Evolutionary conservation across 441 rosid genomes (phyloP).

Genomic region (Adansonia grandidieri): DNA sequence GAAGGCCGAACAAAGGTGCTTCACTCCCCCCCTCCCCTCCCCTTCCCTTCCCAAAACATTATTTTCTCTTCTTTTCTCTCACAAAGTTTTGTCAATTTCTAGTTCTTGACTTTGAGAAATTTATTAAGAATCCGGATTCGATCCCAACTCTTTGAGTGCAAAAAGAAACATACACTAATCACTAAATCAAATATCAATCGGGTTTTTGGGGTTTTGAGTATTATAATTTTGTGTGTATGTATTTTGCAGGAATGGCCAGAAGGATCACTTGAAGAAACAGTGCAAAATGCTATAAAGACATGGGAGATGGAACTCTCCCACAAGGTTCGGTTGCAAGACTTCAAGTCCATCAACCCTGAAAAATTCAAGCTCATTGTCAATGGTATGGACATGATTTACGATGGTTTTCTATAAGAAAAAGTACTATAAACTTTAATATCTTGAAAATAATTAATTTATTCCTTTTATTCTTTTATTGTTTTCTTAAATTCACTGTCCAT

Average conservation of each 20-base stretch:
- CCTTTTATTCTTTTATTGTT: background rate
- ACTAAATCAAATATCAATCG: background rate
- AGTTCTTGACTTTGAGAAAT: background rate
- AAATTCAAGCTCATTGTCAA: slow-evolving; percentile 74
- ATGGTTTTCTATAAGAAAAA: background rate
- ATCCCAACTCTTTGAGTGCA: background rate
- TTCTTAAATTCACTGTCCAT: too few species aligned
- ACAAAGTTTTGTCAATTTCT: background rate
- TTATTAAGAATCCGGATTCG: background rate
- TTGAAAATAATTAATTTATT: background rate
- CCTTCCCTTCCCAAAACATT: too few species aligned
- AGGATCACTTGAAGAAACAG: slow-evolving; percentile 74
- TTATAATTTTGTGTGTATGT: background rate
- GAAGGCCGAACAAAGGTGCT: slow-evolving; percentile 58
- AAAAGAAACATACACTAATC: background rate
- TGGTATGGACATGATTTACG: slow-evolving; percentile 40
- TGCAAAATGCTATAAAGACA: slow-evolving; percentile 76
- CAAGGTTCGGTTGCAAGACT: slow-evolving; percentile 65
- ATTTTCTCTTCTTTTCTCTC: background rate
- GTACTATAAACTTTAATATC: background rate
- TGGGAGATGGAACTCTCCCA: slow-evolving; percentile 92
- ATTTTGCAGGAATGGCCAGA: slow-evolving; percentile 64
- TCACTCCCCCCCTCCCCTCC: background rate
- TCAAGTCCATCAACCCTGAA: slow-evolving; percentile 66
- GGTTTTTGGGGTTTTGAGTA: background rate